Conservation (phyloP, 177 flowering plant genomes). For the Telopea speciosissima region DNA sequence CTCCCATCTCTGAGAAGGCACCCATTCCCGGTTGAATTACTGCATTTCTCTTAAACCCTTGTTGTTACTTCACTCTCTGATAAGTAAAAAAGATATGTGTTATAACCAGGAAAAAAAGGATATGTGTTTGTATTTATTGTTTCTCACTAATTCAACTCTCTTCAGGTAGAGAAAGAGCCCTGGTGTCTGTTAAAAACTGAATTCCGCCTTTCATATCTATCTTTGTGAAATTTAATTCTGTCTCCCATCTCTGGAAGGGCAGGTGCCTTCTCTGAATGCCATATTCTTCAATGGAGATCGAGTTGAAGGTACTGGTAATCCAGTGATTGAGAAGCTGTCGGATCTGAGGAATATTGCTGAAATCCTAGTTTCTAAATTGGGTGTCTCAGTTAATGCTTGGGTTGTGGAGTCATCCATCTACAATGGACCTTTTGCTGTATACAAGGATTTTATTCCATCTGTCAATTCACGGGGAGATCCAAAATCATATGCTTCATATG, state of each 20-base stretch:
- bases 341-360: constrained; percentile 49
- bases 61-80: background rate
- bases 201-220: background rate
- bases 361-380: constrained; percentile 70
- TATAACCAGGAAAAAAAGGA: too few species aligned
- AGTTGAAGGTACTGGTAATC: constrained; percentile 67
- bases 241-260: constrained; percentile 4
- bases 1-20: constrained; percentile 16
- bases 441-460: constrained; percentile 63
- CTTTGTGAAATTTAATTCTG: background rate
- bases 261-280: constrained; percentile 78
- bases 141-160: background rate
- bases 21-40: too few species aligned
- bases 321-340: constrained; percentile 67
- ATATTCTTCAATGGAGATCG: constrained; percentile 83
- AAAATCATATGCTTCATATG: constrained; percentile 41
- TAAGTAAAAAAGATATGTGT: too few species aligned
- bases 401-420: constrained; percentile 73
- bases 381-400: constrained; percentile 61
- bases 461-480: constrained; percentile 75
- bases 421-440: constrained; percentile 84
- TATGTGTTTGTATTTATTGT: background rate
- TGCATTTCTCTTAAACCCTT: background rate
- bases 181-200: background rate
- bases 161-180: background rate